Evolutionary conservation across 2,329 filamentous ascomycete genomes (phyloP).

Genomic region (Colletotrichum tanaceti): DNA sequence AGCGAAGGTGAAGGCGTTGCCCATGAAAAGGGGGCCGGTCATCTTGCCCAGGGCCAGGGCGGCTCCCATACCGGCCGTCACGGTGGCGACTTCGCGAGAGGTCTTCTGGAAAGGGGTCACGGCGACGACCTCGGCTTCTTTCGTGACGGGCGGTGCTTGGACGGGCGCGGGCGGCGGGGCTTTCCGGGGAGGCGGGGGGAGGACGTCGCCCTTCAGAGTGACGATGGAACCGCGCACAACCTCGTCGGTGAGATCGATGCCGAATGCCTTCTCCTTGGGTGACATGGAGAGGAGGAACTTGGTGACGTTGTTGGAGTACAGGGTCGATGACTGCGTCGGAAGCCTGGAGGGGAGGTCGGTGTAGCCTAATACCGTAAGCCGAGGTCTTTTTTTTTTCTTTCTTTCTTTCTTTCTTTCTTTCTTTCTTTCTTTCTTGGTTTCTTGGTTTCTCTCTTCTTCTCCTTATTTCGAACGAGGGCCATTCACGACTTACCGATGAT

Average conservation of each 20-base stretch:
- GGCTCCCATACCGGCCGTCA: constrained; percentile 83
- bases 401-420: too few species aligned
- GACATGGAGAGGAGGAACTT: constrained; percentile 87
- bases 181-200: constrained; percentile 80
- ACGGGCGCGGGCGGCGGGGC: constrained; percentile 65
- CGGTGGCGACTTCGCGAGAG: constrained; percentile 77
- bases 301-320: constrained; percentile 95
- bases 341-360: constrained; percentile 88
- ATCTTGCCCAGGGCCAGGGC: constrained; percentile 82
- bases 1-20: constrained; percentile 86
- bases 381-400: neutral
- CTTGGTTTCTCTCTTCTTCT: too few species aligned
- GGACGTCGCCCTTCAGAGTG: constrained; percentile 78
- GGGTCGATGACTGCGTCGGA: constrained; percentile 87
- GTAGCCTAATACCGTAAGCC: constrained; percentile 67
- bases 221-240: constrained; percentile 89
- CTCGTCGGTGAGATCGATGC: constrained; percentile 83
- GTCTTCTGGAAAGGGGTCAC: constrained; percentile 86
- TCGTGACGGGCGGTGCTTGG: constrained; percentile 50
- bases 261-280: constrained; percentile 81
- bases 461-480: too few species aligned
- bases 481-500: constrained; percentile 73
- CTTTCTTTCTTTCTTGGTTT: too few species aligned
- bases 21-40: constrained; percentile 87
- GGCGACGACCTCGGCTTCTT: constrained; percentile 70